Evolutionary conservation across 208 protist genomes (phyloP), one percentile per base, ranked within the genome.

Genomic region (Zelonia costaricensis): DNA sequence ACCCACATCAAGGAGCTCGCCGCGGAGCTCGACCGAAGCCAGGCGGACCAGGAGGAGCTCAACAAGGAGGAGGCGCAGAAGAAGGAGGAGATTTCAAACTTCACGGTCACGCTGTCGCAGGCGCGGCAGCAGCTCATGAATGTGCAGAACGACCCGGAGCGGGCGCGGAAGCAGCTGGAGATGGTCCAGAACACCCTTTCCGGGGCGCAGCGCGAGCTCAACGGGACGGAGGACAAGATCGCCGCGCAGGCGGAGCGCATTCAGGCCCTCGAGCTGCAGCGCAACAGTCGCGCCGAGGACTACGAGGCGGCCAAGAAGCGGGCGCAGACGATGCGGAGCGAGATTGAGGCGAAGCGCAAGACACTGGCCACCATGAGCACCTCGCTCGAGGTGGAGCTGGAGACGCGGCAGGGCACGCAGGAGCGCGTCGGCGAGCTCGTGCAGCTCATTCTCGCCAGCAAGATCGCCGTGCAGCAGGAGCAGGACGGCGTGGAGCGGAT

Each of bases 341-440:
- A 92, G 42, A 78, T 95, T 16, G 85, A 92, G 5, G 74, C 86
- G 27, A 93, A 92, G 65, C 84, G 86, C 33, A 88, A 92, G 62
- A 88, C 89, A 6, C 72, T 97, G n/a, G 86, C 86, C 42, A 94
- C 84, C 7, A 77, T 96, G 44, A 93, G 84, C 62, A 82, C 80
- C 22, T 91, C 88, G 9, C 62, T 96, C 9, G 84, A 91, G 65
- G 80, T 84, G 38, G 91, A 96, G 45, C 46, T 81, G 42, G 85
- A 94, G 58, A 79, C 83, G 53, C 82, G 83, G 16, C 77, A 91
- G 47, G 61, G 69, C 10, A 86, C 82, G 36, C 79, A 94, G 44
- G 79, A 87, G 58, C 78, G 91, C 33, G 74, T 91, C 13, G 58
- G 55, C 15, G 75, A 93, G 55, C 70, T 93, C 22, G 88, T 93